Base-by-base conservation (phyloP, 1,139 yeast genomes). In the Keqinozyma sinolaborantium region DNA sequence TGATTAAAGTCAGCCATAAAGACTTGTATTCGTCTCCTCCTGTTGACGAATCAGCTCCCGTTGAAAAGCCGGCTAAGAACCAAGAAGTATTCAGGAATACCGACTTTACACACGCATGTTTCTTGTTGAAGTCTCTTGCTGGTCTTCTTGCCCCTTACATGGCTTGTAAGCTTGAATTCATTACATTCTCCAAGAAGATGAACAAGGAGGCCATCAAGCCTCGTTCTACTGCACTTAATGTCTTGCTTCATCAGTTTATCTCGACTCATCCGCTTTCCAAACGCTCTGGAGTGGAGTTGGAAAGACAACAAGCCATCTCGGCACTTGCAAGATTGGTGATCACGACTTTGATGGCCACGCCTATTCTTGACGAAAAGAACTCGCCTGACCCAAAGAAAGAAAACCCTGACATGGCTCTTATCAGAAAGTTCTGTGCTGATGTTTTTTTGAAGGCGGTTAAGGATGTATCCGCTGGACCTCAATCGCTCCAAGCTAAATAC, bases 81-180 rank as follows among this genome's bases (percentile, higher is more conserved):
- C 50, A 29, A 47, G 68, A 52, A 49, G 58, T 48, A 29, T 64
- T 57, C 48, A 55, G 53, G 30, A 74, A 75, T 40, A 40, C 47
- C 9, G 67, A 73, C 23, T 84, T 82, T 51, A 69, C 80, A 1
- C 80, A 83, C 47, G 77, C 79, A 33, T 72, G 83, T 30, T 85
- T 81, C 50, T 58, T 90, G 26, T 58, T 90, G 25, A 86, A 81
- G 46, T 60, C 77, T 0, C 56, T 88, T 24, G 70, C 82, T 1
- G 97, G 90, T 45, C 60, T 88, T 11, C 56, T 88, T 13, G 77
- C 82, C 2, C 83, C 95, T 1, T 90, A 88, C 55, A 83, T 82
- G 43, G 79, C 78, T 39, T 78, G 92, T 37, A 90, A 90, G 51
- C 69, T 84, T 32, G 96, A 87, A 47, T 84, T 90, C 48, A 62